These are phyloP conservation scores for Puccinia brachypodii DNA, from an alignment of 1,284 basidiomycete species.

Conservation along the genomic window DNA sequence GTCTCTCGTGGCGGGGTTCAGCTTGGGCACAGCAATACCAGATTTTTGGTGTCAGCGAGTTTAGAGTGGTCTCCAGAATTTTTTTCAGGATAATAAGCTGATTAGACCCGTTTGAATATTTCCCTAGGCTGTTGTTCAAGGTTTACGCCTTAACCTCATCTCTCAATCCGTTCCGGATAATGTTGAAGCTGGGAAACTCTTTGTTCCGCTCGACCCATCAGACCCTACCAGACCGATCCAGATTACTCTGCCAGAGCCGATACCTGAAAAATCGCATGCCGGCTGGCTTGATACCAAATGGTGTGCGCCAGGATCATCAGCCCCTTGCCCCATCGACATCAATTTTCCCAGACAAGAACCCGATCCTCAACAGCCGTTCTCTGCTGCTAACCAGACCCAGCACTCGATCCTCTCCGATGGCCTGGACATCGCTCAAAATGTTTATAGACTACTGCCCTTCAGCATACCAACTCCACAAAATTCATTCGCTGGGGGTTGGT, in stretches of 20 bases:
- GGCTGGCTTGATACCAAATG: conserved; percentile 38
- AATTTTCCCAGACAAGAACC: neutral
- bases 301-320: neutral
- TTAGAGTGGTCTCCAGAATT: neutral
- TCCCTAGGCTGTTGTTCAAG: conserved; percentile 3
- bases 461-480: neutral
- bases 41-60: conserved; percentile 19
- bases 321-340: neutral
- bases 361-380: neutral
- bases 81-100: neutral
- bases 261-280: neutral
- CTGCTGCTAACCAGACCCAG: neutral
- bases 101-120: neutral
- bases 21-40: conserved; percentile 47
- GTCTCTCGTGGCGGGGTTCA: conserved; percentile 36
- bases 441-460: neutral
- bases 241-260: neutral
- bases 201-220: conserved; percentile 32
- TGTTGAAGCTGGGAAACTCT: conserved; percentile 29
- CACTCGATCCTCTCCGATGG: neutral
- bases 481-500: conserved; percentile 23
- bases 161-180: conserved; percentile 24
- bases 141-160: conserved; percentile 1
- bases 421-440: neutral
- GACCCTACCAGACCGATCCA: conserved; percentile 22